phyloP scores from a whole-genome alignment of 768 basidiomycete species.

The Infundibulicybe gibba region DNA sequence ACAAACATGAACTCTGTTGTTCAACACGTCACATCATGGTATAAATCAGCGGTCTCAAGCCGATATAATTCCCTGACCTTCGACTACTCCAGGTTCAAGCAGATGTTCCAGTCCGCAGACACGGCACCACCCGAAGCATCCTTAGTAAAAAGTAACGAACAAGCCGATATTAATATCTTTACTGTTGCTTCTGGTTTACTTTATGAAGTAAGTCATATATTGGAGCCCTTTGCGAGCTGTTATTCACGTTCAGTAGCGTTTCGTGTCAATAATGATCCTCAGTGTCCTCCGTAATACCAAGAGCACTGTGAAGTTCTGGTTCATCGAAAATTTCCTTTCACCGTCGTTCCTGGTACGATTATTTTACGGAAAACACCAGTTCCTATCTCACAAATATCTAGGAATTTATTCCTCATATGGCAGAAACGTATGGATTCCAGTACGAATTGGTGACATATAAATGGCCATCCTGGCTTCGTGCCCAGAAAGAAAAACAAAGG shows the following conservation, averaged over 20 bases:
- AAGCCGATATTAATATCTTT: slow-evolving; percentile 98
- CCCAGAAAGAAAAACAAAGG: slow-evolving; percentile 95
- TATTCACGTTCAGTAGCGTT: slow-evolving; percentile 56
- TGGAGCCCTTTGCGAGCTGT: background rate
- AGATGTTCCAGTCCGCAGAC: slow-evolving; percentile 36
- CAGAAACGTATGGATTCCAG: slow-evolving; percentile 87
- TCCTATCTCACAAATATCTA: slow-evolving; percentile 20
- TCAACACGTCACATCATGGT: too few species aligned
- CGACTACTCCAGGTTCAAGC: slow-evolving; percentile 33
- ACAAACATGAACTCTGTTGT: slow-evolving; percentile 1
- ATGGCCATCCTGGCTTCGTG: slow-evolving; percentile 98
- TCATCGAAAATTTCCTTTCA: slow-evolving; percentile 98
- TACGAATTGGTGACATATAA: slow-evolving; percentile 99
- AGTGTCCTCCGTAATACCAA: slow-evolving; percentile 94
- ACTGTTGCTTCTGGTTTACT: slow-evolving; percentile 96
- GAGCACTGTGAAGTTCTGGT: slow-evolving; percentile 98
- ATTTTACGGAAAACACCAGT: background rate
- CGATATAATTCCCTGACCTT: too few species aligned
- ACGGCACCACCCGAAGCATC: slow-evolving; percentile 8
- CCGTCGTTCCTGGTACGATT: slow-evolving; percentile 85
- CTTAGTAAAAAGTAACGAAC: slow-evolving; percentile 27
- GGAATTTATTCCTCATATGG: slow-evolving; percentile 95
- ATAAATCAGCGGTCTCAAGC: too few species aligned
- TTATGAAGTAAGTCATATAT: slow-evolving; percentile 69
- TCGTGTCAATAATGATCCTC: slow-evolving; percentile 97